Base-by-base conservation (phyloP, 345 rosid species). In the Mercurialis annua region DNA sequence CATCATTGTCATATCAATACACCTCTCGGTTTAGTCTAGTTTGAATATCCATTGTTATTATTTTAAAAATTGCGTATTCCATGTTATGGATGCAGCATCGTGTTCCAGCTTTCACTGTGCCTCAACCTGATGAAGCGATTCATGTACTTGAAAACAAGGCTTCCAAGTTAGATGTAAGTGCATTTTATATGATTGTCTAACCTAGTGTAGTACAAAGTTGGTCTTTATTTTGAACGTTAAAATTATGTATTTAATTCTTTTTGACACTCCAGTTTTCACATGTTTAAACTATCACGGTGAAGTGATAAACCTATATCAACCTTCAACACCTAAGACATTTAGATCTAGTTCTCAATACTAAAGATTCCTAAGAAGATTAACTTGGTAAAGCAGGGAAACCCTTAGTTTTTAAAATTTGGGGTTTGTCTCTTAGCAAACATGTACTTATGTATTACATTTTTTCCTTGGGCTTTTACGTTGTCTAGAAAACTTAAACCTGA, bases 81-180 rank as follows among this genome's bases (percentile, higher is more conserved):
- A 59, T 21, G 24, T 60, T 60, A 29, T 5, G 61, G 5, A 29
- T 76, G 78, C 87, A 94, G 99, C 78, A 44, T 64, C 88, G 85
- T 34, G 81, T 94, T 62, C 98, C 98, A 16, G 92, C 98, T 38
- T 89, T 84, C 76, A 87, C 99, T n/a, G 99, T 83, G 68, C 81
- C 90, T 71, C 99, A 94, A 77, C 96, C 92, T 64, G 93, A 83
- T 68, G 99, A 94, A 84, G 98, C 99, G 67, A 94, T 89, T 96
- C 55, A 21, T 79, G 98, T 90, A 66, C 98, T 94, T 76, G 88
- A 83, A 83, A 84, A 84, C 73, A 82, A 81, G 73, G 97, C 98
- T 71, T 81, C 87, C 18, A 64, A 76, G 62, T 70, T 88, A 78
- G 78, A 91, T 76, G 99, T 94, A 82, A 79, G 82, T 73, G 65